Evolutionary conservation across 2,329 filamentous ascomycete genomes (phyloP), one percentile per base, ranked within the genome.

Genomic region (Xenosphaeropsis pyriputrescens): DNA sequence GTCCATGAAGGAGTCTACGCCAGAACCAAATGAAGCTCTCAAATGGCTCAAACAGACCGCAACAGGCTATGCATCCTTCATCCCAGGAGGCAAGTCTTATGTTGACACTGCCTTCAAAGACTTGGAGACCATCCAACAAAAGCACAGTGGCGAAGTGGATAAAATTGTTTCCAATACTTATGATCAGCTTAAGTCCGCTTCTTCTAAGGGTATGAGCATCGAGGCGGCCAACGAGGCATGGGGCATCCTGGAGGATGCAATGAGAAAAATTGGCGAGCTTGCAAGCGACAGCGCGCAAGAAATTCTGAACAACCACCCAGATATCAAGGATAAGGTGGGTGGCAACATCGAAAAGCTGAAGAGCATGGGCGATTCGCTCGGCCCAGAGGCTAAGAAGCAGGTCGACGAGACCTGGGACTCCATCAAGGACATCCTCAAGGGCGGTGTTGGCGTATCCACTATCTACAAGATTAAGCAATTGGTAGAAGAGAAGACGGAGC

Each of bases 371-470:
- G 70, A 84, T 12, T 63, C 74, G 41, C 79, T 80, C 49, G 82
- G 82, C 0, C 81, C 80, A 0, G 77, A 85, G 51, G 80, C 78
- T 0, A 83, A 85, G 68, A 77, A 85, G 65, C 69, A 83, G 55
- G 70, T 81, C 5, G 76, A 85, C 39, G 65, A 79, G 57, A 82
- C 79, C 1, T 85, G 78, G 71, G 54, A 67, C 18, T 68, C 85
- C 54, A 61, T 83, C 45, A 67, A 66, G 46, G 72, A 80, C 30
- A 67, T 85, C 35, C 52, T 81, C 39, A 68, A 72, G 34, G 65
- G 66, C 12, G 80, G 80, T 2, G 51, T 83, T 37, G 73, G 64
- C 35, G 61, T 63, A 0, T 54, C 57, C 13, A 71, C 62, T 33
- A 46, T 69, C 8, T 62, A 70, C 37, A 74, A 75, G 48, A 64